A percentile compares a stretch with the other conserved stretches of the same genome.
Evolutionary conservation across 192 early-diverging fungal species (phyloP).

Genomic region (Ambispora gerdemannii): DNA sequence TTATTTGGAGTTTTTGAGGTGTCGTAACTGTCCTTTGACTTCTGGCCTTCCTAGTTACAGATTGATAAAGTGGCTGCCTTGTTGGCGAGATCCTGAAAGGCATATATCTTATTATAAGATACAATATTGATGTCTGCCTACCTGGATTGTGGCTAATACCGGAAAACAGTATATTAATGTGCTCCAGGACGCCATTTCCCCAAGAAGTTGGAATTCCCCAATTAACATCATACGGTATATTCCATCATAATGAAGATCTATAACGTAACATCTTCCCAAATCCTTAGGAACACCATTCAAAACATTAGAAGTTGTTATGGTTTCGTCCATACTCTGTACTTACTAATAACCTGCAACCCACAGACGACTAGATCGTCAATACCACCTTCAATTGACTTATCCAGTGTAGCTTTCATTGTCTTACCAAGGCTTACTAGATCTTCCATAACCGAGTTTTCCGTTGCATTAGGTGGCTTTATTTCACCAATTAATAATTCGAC

Average conservation of each 20-base stretch:
- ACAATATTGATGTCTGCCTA: no score
- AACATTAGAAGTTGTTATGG: not conserved
- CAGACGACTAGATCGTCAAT: slow-evolving; percentile 20
- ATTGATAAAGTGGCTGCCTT: no score
- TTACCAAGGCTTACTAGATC: slow-evolving; percentile 19
- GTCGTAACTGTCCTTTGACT: no score
- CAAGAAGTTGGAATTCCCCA: slow-evolving; percentile 24
- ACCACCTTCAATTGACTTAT: slow-evolving; percentile 18
- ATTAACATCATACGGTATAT: slow-evolving; percentile 26
- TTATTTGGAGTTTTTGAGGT: no score
- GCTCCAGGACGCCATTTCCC: slow-evolving; percentile 9
- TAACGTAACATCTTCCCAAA: slow-evolving; percentile 25
- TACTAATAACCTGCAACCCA: slow-evolving; percentile 23
- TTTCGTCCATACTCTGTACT: not conserved
- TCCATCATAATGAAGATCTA: slow-evolving; percentile 21
- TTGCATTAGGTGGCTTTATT: slow-evolving; percentile 9
- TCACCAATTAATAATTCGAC: slow-evolving; percentile 22
- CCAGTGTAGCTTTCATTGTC: slow-evolving; percentile 16
- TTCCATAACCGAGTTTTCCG: not conserved
- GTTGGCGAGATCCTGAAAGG: no score
- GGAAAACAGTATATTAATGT: slow-evolving; percentile 22
- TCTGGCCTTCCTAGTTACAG: no score
- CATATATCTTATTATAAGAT: no score
- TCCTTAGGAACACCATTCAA: slow-evolving; percentile 22
- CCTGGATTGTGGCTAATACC: slow-evolving; percentile 23